Conservation (phyloP, 2,329 filamentous ascomycete species). For the Cryphonectria naterciae region DNA sequence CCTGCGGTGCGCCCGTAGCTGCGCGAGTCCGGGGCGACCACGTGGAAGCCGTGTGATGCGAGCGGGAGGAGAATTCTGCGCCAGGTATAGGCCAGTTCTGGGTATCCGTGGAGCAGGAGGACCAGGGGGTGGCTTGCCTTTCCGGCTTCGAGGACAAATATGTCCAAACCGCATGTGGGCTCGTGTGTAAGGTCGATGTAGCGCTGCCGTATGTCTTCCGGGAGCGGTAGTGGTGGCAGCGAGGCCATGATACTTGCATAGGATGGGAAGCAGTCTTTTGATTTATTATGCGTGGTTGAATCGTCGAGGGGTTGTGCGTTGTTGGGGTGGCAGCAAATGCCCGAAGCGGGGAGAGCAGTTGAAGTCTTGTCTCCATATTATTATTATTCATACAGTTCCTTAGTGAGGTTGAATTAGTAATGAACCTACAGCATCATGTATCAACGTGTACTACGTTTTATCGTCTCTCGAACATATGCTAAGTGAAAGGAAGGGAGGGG, state of each 20-base stretch:
- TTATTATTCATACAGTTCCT: too few species aligned
- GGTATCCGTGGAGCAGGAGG: slow-evolving; percentile 68
- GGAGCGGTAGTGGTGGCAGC: slow-evolving; percentile 43
- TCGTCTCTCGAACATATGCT: neutral
- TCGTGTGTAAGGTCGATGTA: slow-evolving; percentile 52
- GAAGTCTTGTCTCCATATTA: neutral
- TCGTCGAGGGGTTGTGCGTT: neutral
- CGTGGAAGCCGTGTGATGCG: slow-evolving; percentile 64
- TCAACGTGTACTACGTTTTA: too few species aligned
- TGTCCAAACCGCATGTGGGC: slow-evolving; percentile 57
- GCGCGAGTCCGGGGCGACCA: slow-evolving; percentile 69
- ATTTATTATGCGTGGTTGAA: neutral
- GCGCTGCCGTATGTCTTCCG: slow-evolving; percentile 56
- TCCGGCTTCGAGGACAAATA: slow-evolving; percentile 64
- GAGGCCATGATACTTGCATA: slow-evolving; percentile 5
- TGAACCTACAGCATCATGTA: too few species aligned
- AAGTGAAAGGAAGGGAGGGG: neutral
- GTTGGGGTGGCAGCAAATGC: neutral
- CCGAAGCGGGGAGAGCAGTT: neutral
- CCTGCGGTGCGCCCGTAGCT: slow-evolving; percentile 70
- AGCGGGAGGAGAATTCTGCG: slow-evolving; percentile 63
- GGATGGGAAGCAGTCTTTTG: neutral
- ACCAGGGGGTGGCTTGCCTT: slow-evolving; percentile 54
- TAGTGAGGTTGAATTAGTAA: neutral
- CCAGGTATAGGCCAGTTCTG: slow-evolving; percentile 73